Base-by-base conservation (phyloP, 345 rosid species). In the Murraya koenigii region DNA sequence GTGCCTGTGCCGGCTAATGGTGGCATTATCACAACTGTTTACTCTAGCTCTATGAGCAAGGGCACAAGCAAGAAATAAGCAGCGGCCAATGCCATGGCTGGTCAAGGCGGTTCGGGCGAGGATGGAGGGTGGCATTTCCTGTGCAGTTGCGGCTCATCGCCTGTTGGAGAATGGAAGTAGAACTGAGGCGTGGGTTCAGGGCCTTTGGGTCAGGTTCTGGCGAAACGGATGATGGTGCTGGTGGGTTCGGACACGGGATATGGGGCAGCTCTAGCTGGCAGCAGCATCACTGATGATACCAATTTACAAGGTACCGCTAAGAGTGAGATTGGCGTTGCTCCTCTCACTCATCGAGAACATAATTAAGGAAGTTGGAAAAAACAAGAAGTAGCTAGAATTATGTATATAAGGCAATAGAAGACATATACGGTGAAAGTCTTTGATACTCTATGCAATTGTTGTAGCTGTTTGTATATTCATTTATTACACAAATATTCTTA, bases 121-220 rank as follows among this genome's bases (percentile, higher is more conserved):
- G 54, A 30, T 25, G 56, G 35, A 17, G 73, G 58, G 20, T 77
- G 74, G 68, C 23, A 58, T 30, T 68, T 9, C 44, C 20, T 30
- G 38, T 35, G 32, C 20, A 66, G 74, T 2, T 47, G 71, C 35
- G 76, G 44, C 23, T 62, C 56, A 13, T 66, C 71, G 3, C 69
- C 76, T 62, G 71, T 62, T 62, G 80, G 80, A 60, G 63, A 69
- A 23, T 71, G 71, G 56, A 78, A 6, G 19, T 78, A 78, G 56
- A n/a, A 71, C 7, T 78, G 76, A 71, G 80, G 80, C 28, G 14
- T 63, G 6, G 80, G 63, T 23, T 33, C 58, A 9, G 80, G 80
- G 20, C 80, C 5, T 71, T 19, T 35, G 80, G 75, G 19, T 70
- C 71, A 6, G 76, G 71, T 7, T 61, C 71, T 0, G 76, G 65